These are phyloP conservation scores for Populus ilicifolia DNA, from an alignment of 345 rosid genomes.

Conservation along the genomic window DNA sequence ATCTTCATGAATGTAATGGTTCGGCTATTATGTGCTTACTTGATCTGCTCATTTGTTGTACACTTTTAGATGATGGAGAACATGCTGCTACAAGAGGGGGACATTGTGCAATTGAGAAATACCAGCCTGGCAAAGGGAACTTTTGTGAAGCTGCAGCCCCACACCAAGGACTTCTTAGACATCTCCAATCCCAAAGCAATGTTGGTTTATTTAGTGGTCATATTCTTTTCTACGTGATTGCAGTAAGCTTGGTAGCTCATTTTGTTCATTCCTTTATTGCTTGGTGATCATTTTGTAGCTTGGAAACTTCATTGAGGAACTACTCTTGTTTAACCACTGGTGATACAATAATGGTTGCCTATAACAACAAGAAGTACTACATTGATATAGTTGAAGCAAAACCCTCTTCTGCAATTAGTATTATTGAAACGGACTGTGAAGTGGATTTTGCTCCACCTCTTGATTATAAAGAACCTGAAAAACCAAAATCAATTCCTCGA, in stretches of 20 bases:
- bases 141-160: constrained; percentile 63
- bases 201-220: constrained; percentile 29
- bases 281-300: constrained; percentile 35
- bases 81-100: constrained; percentile 67
- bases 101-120: constrained; percentile 40
- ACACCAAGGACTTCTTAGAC: constrained; percentile 57
- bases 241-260: not conserved
- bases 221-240: not conserved
- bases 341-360: constrained; percentile 60
- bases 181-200: constrained; percentile 70
- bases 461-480: constrained; percentile 57
- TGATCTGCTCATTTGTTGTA: not conserved
- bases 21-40: not conserved
- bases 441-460: constrained; percentile 73
- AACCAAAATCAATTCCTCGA: constrained; percentile 25
- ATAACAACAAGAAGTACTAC: constrained; percentile 56
- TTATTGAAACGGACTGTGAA: constrained; percentile 69
- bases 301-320: constrained; percentile 64
- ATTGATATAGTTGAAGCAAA: constrained; percentile 63
- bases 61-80: constrained; percentile 61
- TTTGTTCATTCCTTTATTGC: not conserved
- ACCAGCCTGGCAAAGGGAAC: constrained; percentile 55
- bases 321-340: constrained; percentile 71
- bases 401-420: constrained; percentile 58
- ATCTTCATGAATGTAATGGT: not conserved